Base-by-base conservation (phyloP, 176 grass and related monocot species). In the Oryza meyeriana region DNA sequence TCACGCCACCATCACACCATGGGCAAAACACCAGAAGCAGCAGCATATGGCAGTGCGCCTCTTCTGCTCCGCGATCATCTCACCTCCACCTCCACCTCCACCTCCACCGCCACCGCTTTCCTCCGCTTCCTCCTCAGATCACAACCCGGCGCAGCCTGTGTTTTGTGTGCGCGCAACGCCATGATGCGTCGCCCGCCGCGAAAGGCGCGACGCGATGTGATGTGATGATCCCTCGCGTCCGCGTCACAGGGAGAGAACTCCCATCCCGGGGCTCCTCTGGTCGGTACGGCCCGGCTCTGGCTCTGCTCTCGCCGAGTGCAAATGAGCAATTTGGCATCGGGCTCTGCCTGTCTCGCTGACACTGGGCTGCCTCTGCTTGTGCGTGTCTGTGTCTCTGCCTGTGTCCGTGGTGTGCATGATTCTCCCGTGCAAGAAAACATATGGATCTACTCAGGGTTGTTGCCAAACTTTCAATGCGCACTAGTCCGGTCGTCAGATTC, bases 401-500 rank as follows among this genome's bases (percentile, higher is more conserved):
- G 55, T 13, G 3, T 58, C 22, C 1, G n/a, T 25, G 55, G 55
- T 4, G 20, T 57, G 63, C 34, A 79, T 27, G 84, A 75, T 86
- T 80, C 69, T 86, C 61, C 27, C 77, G 77, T 86, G 84, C 84
- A 74, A 75, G 84, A 39, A 75, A 75, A 57, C 59, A 31, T 11
- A 29, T 11, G 75, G 72, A 69, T 38, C 10, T 18, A 34, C 83
- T 85, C 66, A 10, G 32, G n/a, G 59, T 73, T 64, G 42, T 58
- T 42, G 84, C 84, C 61, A 75, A 81, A 25, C 69, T 86, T 74
- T 81, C 69, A 80, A 86, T 80, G 77, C 69, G 34, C 69, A 55
- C 17, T n/a, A 25, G 58, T 85, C 3, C n/a, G 55, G 55, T 59
- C 22, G 6, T 40, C 80, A 26, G 36, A 8, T 36, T 38, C 45